phyloP scores from a whole-genome alignment of 345 rosid genomes.

The Passiflora organensis region DNA sequence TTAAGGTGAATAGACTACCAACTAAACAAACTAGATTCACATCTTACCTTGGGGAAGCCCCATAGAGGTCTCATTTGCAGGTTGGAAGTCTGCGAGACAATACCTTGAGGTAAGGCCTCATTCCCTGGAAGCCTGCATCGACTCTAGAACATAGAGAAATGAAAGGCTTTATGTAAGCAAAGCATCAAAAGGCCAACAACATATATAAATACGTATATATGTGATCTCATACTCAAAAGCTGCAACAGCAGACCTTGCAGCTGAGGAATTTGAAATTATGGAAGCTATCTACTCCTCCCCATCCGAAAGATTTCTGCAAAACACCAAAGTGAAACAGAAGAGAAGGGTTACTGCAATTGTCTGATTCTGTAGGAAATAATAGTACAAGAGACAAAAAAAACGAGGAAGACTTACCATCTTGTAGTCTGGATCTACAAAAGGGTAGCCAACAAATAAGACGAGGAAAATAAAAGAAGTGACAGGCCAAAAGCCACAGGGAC shows the following conservation, averaged over 20 bases:
- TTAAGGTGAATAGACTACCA: no score
- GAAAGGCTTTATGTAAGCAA: no score
- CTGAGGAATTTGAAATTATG: slow-evolving; percentile 14
- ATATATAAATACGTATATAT: background rate
- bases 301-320: slow-evolving; percentile 37
- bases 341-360: no score
- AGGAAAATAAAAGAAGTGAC: slow-evolving; percentile 37
- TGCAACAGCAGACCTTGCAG: slow-evolving; percentile 40
- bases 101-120: slow-evolving; percentile 51
- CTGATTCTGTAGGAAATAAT: no score
- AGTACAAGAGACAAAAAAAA: background rate
- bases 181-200: background rate
- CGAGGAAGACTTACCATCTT: slow-evolving; percentile 31
- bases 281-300: slow-evolving; percentile 27
- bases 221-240: background rate
- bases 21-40: no score
- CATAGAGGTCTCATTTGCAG: slow-evolving; percentile 60
- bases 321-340: background rate
- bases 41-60: slow-evolving; percentile 48
- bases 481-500: slow-evolving; percentile 32
- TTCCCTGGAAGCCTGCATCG: slow-evolving; percentile 47
- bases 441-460: slow-evolving; percentile 34
- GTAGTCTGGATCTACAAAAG: slow-evolving; percentile 30
- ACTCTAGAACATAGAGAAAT: slow-evolving; percentile 33
- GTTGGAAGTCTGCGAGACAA: slow-evolving; percentile 39